Percentiles rank a stretch among this genome's conserved stretches.
phyloP scores from a whole-genome alignment of 352 stramenopile genomes.

The Globisporangium cylindrosporum region DNA sequence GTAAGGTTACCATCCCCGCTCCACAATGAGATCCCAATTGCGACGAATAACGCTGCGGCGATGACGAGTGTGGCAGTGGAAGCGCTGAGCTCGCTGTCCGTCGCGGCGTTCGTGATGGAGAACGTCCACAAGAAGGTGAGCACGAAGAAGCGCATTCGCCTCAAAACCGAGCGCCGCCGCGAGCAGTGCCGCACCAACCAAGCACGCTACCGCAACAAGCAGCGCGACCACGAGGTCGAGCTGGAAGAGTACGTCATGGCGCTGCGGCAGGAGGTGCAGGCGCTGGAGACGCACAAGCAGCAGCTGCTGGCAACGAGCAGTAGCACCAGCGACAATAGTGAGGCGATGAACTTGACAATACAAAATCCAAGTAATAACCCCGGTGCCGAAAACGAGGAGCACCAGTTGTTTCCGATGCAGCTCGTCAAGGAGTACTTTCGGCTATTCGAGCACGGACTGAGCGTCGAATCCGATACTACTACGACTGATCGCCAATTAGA shows the following conservation, averaged over 20 bases:
- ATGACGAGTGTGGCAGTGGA: background rate
- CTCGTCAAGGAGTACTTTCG: slow-evolving; percentile 19
- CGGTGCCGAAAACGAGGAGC: background rate
- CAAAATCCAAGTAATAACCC: background rate
- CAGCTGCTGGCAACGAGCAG: background rate
- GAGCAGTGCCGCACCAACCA: slow-evolving; percentile 35
- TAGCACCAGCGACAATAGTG: background rate
- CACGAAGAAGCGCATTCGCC: slow-evolving; percentile 19
- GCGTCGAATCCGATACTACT: background rate
- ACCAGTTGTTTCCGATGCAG: background rate
- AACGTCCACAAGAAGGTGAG: background rate
- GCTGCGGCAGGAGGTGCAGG: slow-evolving; percentile 19
- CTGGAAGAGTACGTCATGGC: slow-evolving; percentile 21
- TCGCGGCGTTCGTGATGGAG: background rate
- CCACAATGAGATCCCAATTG: background rate
- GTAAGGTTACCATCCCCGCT: background rate
- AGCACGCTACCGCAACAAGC: slow-evolving; percentile 30
- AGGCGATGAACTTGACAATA: background rate
- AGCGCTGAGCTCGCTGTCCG: background rate
- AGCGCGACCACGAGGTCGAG: slow-evolving; percentile 15
- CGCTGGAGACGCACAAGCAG: slow-evolving; percentile 22
- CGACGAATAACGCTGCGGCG: background rate
- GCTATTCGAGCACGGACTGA: slow-evolving; percentile 21
- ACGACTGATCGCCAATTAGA: background rate
- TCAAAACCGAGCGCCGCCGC: slow-evolving; percentile 26